Evolutionary conservation across 202 grass and related monocot species (phyloP).

Genomic region (Hordeum pubiflorum): DNA sequence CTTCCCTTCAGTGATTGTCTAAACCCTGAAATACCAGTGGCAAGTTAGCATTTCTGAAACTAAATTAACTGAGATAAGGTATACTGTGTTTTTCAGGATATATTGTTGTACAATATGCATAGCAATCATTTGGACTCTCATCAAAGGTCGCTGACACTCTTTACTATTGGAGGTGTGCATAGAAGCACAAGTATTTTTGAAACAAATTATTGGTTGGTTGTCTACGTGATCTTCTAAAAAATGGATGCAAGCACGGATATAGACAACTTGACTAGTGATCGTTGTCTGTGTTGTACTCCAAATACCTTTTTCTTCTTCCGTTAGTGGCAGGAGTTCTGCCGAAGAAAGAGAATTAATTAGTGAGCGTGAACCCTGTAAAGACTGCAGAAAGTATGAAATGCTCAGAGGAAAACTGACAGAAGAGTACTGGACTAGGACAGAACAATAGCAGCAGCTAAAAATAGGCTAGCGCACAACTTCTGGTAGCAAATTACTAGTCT

Average conservation of each 20-base stretch:
- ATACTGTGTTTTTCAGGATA: background rate
- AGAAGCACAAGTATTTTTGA: background rate
- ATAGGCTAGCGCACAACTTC: background rate
- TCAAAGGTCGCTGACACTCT: background rate
- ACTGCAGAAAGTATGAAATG: background rate
- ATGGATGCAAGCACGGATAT: background rate
- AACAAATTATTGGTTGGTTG: background rate
- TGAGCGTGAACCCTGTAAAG: background rate
- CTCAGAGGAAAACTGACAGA: background rate
- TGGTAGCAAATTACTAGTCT: background rate
- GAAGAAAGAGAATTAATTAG: background rate
- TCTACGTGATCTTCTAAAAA: background rate
- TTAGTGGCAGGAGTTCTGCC: background rate
- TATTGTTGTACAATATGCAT: background rate
- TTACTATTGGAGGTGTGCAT: background rate
- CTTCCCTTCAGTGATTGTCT: background rate
- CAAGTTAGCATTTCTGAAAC: background rate
- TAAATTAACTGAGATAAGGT: background rate
- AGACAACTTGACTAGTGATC: background rate
- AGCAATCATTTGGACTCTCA: background rate
- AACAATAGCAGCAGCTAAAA: background rate
- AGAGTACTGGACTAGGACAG: background rate
- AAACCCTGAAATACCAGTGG: background rate
- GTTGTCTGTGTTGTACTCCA: background rate
- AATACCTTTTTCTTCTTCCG: background rate